Percentiles rank a stretch among this genome's conserved stretches.
phyloP scores from a whole-genome alignment of 768 basidiomycete species.

The Boletus sp. region DNA sequence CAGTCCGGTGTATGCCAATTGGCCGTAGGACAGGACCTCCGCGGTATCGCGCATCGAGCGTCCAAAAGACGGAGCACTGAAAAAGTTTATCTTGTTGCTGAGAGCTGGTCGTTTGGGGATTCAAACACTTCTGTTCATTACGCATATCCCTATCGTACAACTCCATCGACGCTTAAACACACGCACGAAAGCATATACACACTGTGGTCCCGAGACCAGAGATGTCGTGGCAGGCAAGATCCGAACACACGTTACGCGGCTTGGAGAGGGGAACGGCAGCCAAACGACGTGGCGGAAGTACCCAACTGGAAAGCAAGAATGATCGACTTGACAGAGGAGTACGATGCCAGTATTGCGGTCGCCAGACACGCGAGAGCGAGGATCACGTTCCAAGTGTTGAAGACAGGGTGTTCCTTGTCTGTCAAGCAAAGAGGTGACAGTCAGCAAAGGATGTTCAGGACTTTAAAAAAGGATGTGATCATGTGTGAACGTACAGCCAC shows the following conservation, averaged over 20 bases:
- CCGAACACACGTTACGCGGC: background rate
- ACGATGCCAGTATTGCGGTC: conserved; percentile 47
- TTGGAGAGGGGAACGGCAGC: conserved; percentile 43
- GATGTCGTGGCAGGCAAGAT: background rate
- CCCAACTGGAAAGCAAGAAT: conserved; percentile 37
- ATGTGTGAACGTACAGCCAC: conserved; percentile 23
- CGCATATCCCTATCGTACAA: background rate
- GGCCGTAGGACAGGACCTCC: background rate
- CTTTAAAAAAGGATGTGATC: background rate
- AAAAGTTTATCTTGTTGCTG: background rate
- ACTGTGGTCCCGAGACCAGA: background rate
- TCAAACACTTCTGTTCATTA: no score
- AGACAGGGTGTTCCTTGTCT: conserved; percentile 34
- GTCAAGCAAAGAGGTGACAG: background rate
- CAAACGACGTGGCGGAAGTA: conserved; percentile 49
- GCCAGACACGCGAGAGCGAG: conserved; percentile 44
- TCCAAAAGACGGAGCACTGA: no score
- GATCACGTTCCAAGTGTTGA: conserved; percentile 52
- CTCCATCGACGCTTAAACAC: background rate
- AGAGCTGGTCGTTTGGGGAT: no score
- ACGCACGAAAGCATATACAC: background rate
- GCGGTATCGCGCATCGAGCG: background rate
- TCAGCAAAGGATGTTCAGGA: background rate
- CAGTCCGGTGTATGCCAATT: background rate
- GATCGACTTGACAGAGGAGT: conserved; percentile 44